Base-by-base conservation (phyloP, 2,329 filamentous ascomycete species). In the Calonectria honghensis region DNA sequence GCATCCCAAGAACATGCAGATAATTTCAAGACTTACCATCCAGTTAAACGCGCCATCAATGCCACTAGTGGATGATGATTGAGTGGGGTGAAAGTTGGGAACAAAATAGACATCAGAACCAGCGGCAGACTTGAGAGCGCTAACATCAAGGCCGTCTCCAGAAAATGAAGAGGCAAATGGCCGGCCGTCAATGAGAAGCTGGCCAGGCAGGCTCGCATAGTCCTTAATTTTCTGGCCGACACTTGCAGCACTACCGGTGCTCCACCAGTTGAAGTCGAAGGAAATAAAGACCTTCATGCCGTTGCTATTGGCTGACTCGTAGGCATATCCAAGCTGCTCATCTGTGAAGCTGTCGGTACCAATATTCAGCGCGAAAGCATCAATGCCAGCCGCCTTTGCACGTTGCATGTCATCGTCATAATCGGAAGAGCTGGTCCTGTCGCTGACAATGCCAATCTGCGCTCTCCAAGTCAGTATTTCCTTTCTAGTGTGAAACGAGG, bases 281-380 rank as follows among this genome's bases (percentile, higher is more conserved):
- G 89, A 91, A 75, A 91, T 86, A 70, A 91, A 90, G 18, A 90
- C 88, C 70, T 90, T 89, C 85, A 91, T 89, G 61, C 83, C 84
- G 35, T 86, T 85, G 10, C 83, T 83, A 13, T 85, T 84, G 4
- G 89, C 88, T 0, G 88, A 88, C n/a, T 87, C 81, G 73, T 90
- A 90, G 0, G 89, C 89, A 39, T 84, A 86, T 1, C 78, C 82
- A 4, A 90, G 85, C 79, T 90, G 88, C n/a, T 84, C 77, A 66
- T 89, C 86, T 1, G 84, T 87, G 70, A 84, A 86, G 9, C 75
- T 71, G 70, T 90, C 88, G 9, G 82, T 81, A 35, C 87, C 88
- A 61, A 90, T 89, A 66, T 89, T 90, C 50, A 90, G 83, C 2
- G 88, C 88, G 78, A 89, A 89, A 6, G 87, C 87, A 48, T 89